Evolutionary conservation across 2,329 filamentous ascomycete genomes (phyloP).

Genomic region (Talaromyces pinophilus): DNA sequence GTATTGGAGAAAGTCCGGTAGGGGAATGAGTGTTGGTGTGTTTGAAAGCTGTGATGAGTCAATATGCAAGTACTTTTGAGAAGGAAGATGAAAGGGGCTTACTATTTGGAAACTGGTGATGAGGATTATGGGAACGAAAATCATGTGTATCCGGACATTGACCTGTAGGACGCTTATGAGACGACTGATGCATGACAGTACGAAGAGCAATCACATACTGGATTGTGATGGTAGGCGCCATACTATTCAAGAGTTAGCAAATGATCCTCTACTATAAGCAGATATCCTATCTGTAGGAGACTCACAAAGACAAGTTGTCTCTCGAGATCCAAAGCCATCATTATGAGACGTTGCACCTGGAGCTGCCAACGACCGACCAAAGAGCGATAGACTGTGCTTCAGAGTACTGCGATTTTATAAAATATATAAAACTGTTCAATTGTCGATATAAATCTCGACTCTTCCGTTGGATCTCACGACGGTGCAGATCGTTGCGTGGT

Average conservation of each 20-base stretch:
- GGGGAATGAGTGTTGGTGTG: slow-evolving; percentile 52
- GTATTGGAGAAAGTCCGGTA: slow-evolving; percentile 57
- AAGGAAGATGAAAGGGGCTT: slow-evolving; percentile 24
- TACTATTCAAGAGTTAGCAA: slow-evolving; percentile 31
- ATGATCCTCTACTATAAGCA: too few relatives aligned
- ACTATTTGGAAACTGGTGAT: slow-evolving; percentile 62
- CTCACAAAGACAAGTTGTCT: slow-evolving; percentile 67
- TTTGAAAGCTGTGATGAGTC: slow-evolving; percentile 55
- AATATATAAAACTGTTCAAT: neutral
- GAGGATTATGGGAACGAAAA: slow-evolving; percentile 63
- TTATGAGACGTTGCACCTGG: neutral
- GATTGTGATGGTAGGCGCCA: slow-evolving; percentile 66
- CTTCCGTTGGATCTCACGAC: neutral
- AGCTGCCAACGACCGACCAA: neutral
- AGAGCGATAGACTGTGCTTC: neutral
- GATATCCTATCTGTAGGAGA: slow-evolving; percentile 23
- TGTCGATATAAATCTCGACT: neutral
- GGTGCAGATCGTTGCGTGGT: neutral
- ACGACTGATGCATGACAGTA: neutral
- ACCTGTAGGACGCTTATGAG: slow-evolving; percentile 47
- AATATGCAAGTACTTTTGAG: neutral
- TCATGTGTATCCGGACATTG: slow-evolving; percentile 65
- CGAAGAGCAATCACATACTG: slow-evolving; percentile 46
- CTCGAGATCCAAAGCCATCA: slow-evolving; percentile 61
- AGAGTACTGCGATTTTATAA: neutral